phyloP scores from a whole-genome alignment of 306 rosid genomes.

The Quercus robur region DNA sequence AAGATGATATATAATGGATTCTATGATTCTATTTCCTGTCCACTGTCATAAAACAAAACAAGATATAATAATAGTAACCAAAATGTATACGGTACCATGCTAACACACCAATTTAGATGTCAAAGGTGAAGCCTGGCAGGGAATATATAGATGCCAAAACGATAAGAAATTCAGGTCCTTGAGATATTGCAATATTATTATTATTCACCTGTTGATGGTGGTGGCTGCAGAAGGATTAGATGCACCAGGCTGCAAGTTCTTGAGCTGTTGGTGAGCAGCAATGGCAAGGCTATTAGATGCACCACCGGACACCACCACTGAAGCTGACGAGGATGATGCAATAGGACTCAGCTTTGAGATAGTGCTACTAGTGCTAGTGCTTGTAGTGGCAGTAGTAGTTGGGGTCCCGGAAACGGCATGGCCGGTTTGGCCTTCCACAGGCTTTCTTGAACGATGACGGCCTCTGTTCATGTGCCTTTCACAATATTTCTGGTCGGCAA shows the following conservation, averaged over 20 bases:
- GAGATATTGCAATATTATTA: too few species aligned
- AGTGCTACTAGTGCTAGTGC: slow-evolving; percentile 7
- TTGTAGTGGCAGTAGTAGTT: slow-evolving; percentile 1
- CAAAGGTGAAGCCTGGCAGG: not conserved
- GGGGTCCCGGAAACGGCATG: slow-evolving; percentile 49
- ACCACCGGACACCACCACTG: slow-evolving; percentile 32
- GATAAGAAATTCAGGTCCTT: not conserved
- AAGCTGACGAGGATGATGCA: slow-evolving; percentile 33
- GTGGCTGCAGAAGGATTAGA: slow-evolving; percentile 45
- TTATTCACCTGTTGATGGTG: slow-evolving; percentile 56
- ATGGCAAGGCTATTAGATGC: slow-evolving; percentile 40
- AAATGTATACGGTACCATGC: too few species aligned
- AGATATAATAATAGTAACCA: not conserved
- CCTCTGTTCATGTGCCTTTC: slow-evolving; percentile 96
- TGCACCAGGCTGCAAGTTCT: slow-evolving; percentile 46
- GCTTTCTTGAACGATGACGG: slow-evolving; percentile 99
- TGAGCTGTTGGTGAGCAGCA: slow-evolving; percentile 50
- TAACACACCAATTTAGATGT: not conserved
- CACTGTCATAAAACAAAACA: not conserved
- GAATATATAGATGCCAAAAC: slow-evolving; percentile 9
- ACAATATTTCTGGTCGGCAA: slow-evolving; percentile 87
- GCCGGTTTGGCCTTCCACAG: slow-evolving; percentile 99
- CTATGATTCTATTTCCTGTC: not conserved
- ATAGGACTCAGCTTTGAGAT: slow-evolving; percentile 33
- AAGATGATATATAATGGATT: not conserved